Base-by-base conservation (phyloP, 257 asterid genomes). In the Lycium barbarum region DNA sequence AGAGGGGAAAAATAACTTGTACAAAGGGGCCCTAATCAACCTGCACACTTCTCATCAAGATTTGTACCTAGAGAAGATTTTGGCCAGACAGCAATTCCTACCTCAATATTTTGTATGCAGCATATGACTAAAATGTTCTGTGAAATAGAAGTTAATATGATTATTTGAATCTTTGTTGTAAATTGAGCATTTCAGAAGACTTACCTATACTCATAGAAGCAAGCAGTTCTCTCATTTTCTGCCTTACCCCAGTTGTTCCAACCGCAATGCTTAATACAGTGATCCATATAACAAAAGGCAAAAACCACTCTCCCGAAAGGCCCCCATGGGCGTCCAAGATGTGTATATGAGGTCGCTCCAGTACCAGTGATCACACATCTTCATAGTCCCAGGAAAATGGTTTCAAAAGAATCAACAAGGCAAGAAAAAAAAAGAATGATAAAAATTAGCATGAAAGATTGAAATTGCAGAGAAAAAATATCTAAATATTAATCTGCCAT, bases 261-360 rank as follows among this genome's bases (percentile, higher is more conserved):
- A 9, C 99, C 98, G 45, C 14, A 89, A n/a, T 87, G 94, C 86
- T 87, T 94, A 83, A 97, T 84, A 81, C 98, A 97, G 72, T 84
- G 92, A 86, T 95, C 98, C 92, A 97, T 93, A 82, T 83, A 92
- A 1, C 97, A 91, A 91, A 94, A 86, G 0, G 97, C 98, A 22
- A 84, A 97, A 20, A 97, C 95, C 68, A 97, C 99, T 88, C 99
- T 90, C 62, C 98, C 99, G 67, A 95, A 97, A 40, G 98, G 99
- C 65, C 99, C 99, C 99, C 98, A 95, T 45, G 98, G 99, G 38
- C 98, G 93, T 82, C 99, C 98, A 51, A 97, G 98, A 86, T 87
- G 89, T 4, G 88, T 5, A 84, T 95, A 94, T 36, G 93, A 87
- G 53, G 91, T 80, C 43, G 87, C 94, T 43, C 99, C 98, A 76